Base-by-base conservation (phyloP, 2,329 filamentous ascomycete genomes). In the Ophiostoma himal-ulmi region DNA sequence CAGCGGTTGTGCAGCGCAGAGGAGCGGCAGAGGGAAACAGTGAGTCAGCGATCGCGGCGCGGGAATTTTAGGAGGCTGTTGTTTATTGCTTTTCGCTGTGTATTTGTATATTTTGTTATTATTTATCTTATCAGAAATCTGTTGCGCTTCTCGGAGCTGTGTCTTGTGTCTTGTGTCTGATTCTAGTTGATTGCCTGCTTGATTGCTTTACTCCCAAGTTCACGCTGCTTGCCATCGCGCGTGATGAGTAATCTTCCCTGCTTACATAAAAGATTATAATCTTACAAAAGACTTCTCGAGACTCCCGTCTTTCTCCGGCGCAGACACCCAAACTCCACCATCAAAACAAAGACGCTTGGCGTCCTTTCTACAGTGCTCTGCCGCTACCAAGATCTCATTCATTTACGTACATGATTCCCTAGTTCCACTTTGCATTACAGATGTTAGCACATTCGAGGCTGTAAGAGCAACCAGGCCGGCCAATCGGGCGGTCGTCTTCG, bases 401-500 rank as follows among this genome's bases (percentile, higher is more conserved):
- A 37, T 37, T 65, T 65, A 65, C 62, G 62, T 65, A 65, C 62
- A 13, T 20, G 20, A 39, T 39, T 39, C 62, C 36, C 34, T 39
- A 14, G 17, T 41, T 39, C 62, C 62, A 64, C 60, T 68, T 54
- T 8, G 11, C n/a, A 44, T 37, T 20, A 52, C 48, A 68, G 52
- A 20, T 65, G 62, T 65, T 65, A 64, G 60, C 60, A 36, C 36
- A 60, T 39, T 68, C n/a, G 67, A 68, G 66, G 66, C 66, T 68
- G 66, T 52, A 68, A 68, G 26, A 68, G 66, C 65, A 67, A 67
- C 37, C 65, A 48, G 65, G 65, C 39, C 17, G n/a, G 62, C 62
- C 62, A 65, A 65, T 65, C 36, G 36, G 34, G 20, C 62, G 13
- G 62, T 10, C 36, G 17, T 65, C 62, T 41, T 37, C 20, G 36